Conservation (phyloP, 345 rosid species). For the Tarenaya hassleriana region DNA sequence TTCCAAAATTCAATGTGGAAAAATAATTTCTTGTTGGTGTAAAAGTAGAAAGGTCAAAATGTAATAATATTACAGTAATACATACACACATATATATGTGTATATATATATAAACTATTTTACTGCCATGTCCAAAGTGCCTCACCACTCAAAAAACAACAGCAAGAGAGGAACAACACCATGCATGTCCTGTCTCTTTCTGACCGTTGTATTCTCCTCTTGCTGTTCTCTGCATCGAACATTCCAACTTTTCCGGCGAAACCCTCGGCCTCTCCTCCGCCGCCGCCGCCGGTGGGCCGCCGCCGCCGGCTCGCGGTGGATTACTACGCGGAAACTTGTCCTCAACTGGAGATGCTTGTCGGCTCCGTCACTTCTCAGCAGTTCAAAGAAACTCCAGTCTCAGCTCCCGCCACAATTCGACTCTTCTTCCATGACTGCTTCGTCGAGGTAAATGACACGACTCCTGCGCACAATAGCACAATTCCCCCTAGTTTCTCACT, state of each 20-base stretch:
- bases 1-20: too few species aligned
- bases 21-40: too few species aligned
- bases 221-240: conserved; percentile 27
- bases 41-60: too few species aligned
- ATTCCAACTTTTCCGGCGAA: conserved; percentile 16
- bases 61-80: too few species aligned
- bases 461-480: conserved; percentile 38
- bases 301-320: conserved; percentile 40
- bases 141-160: conserved; percentile 15
- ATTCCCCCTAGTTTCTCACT: too few species aligned
- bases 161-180: conserved; percentile 12
- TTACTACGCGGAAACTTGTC: conserved; percentile 68
- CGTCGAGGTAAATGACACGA: conserved; percentile 83
- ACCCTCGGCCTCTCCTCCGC: conserved; percentile 17
- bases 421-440: conserved; percentile 95
- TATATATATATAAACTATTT: conserved; percentile 22
- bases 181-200: conserved; percentile 35
- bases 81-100: too few species aligned
- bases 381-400: conserved; percentile 64
- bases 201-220: conserved; percentile 21
- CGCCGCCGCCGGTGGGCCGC: conserved; percentile 7
- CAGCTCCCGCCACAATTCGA: conserved; percentile 83
- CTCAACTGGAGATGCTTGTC: conserved; percentile 64
- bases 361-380: conserved; percentile 61
- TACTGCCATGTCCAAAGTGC: conserved; percentile 15